These are phyloP conservation scores for Beauveria pseudobassiana DNA, from an alignment of 2,329 filamentous ascomycete species.

Conservation along the genomic window DNA sequence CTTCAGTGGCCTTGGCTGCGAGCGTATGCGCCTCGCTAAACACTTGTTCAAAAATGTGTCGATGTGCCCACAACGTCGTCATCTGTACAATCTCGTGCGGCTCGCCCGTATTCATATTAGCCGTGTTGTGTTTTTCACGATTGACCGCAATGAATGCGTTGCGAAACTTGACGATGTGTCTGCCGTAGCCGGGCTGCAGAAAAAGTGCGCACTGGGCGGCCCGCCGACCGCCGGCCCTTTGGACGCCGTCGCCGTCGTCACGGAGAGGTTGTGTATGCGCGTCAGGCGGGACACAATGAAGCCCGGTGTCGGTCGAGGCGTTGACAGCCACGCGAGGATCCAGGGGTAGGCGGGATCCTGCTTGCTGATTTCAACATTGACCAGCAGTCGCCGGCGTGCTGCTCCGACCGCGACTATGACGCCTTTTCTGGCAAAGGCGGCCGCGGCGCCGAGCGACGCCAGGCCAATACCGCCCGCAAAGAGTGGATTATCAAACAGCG, in stretches of 20 bases:
- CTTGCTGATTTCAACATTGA: constrained; percentile 92
- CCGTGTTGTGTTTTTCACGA: constrained; percentile 76
- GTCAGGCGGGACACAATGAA: constrained; percentile 52
- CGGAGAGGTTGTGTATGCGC: constrained; percentile 52
- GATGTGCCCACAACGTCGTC: constrained; percentile 83
- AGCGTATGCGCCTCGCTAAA: constrained; percentile 81
- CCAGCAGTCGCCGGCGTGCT: constrained; percentile 76
- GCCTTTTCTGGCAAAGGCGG: constrained; percentile 74
- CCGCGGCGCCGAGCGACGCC: constrained; percentile 74
- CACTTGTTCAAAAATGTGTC: constrained; percentile 82
- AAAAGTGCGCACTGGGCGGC: constrained; percentile 71
- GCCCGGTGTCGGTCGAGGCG: constrained; percentile 60
- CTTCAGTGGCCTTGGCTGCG: constrained; percentile 73
- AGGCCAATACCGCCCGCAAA: constrained; percentile 78
- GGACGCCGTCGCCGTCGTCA: constrained; percentile 52
- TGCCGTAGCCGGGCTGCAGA: constrained; percentile 83
- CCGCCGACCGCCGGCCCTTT: constrained; percentile 53
- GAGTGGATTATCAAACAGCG: constrained; percentile 55
- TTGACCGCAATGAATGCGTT: constrained; percentile 83
- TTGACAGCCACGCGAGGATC: constrained; percentile 90
- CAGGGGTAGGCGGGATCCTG: constrained; percentile 90
- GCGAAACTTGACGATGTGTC: constrained; percentile 79
- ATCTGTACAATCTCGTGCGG: constrained; percentile 92
- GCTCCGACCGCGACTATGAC: constrained; percentile 64
- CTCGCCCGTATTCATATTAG: constrained; percentile 73